These are phyloP conservation scores for Rosa chinensis DNA, from an alignment of 306 rosid species.

Conservation along the genomic window DNA sequence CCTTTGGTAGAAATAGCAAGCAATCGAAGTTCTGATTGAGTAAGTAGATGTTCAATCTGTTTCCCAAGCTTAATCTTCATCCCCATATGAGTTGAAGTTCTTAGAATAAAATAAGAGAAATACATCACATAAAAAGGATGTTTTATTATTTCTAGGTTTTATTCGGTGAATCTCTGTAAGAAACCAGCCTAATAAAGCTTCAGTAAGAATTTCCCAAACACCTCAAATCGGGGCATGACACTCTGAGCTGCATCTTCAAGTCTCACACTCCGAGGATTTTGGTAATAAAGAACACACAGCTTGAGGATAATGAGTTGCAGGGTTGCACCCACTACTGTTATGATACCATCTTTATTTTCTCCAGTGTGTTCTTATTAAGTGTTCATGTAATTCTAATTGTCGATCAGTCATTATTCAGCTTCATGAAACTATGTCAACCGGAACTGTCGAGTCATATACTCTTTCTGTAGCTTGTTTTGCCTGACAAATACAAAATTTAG, in stretches of 20 bases:
- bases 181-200: neutral
- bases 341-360: neutral
- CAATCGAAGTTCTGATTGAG: neutral
- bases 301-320: neutral
- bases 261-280: neutral
- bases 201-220: neutral
- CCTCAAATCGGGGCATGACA: neutral
- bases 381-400: neutral
- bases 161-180: neutral
- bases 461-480: conserved; percentile 54
- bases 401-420: neutral
- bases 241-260: conserved; percentile 6
- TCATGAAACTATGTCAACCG: conserved; percentile 30
- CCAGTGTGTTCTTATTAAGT: neutral
- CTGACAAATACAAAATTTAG: conserved; percentile 7
- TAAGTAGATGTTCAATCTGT: neutral
- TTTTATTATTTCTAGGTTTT: neutral
- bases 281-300: neutral
- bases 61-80: neutral
- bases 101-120: neutral
- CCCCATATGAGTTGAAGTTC: neutral
- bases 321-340: neutral
- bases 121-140: neutral
- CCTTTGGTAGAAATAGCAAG: neutral
- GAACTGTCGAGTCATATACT: conserved; percentile 36